Base-by-base conservation (phyloP, 1,139 yeast species). In the Nadsonia starkeyi-henricii region DNA sequence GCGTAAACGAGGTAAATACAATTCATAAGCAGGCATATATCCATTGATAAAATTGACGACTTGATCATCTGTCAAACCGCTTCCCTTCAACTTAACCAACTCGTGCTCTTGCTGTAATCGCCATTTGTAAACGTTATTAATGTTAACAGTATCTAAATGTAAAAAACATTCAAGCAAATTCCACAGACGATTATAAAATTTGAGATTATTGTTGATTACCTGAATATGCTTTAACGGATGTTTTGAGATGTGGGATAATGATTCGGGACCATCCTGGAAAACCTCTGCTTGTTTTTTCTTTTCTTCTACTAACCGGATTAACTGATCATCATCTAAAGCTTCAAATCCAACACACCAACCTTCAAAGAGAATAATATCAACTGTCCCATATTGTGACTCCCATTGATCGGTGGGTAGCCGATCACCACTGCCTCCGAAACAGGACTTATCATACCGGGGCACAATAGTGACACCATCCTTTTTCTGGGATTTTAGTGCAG, bases 291-390 rank as follows among this genome's bases (percentile, higher is more conserved):
- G 17, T 13, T 13, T 33, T 33, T 33, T n/a, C 12, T 26, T 26
- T 3, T 13, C 36, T 12, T 41, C 41, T 42, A 36, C 48, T 43
- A 15, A 37, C 21, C 4, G 21, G 44, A 43, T 15, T 19, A 67
- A 52, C 4, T 56, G 61, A 2, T 61, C 65, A 17, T 65, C 66
- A 20, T 66, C 54, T 20, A 74, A 56, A 1, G 89, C 74, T 36
- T 60, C 56, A 62, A 78, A 89, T 1, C 97, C 97, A 23, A 80
- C 75, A 64, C 89, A 86, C 98, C 98, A 91, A 1, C 98, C 98
- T 66, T 91, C 98, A 47, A 91, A 72, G 5, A 91, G 63, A 2
- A 89, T 72, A 1, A 88, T 72, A 57, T 84, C 85, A 3, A 78
- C 69, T 0, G 73, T 72, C 1, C 63, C 58, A 1, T 52, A 48